Evolutionary conservation across 495 filamentous ascomycete species (phyloP), one percentile per base, ranked within the genome.

Genomic region (Neurospora tetraspora): DNA sequence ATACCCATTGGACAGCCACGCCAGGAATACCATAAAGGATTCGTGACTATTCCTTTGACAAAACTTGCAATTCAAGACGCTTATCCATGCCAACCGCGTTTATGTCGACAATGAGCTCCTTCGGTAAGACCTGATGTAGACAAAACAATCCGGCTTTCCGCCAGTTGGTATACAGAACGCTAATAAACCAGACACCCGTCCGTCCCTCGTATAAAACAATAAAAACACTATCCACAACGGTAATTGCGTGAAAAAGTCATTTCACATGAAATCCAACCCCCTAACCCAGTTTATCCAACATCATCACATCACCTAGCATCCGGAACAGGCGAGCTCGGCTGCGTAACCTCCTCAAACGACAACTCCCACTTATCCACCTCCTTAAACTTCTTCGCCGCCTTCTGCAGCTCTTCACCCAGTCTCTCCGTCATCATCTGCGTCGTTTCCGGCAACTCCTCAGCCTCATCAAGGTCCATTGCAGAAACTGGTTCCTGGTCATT

Each of bases 331-430:
- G 78, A 77, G 42, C 81, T 80, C 38, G 77, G 80, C 68, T 78
- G 71, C 23, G 76, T 77, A 37, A 83, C 80, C 73, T 82, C 82
- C 76, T 86, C 84, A 71, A 83, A 86, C 40, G 81, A 81, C 37
- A 86, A 74, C 73, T 85, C 80, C 83, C 83, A 86, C 78, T 81
- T 76, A 69, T 86, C 85, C 37, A 86, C 84, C 75, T 86, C 84
- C 75, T 85, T 81, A 39, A 86, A 86, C 78, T 86, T 86, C 74
- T 83, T 81, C n/a, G 73, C 76, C 37, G 83, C 84, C 23, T 79
- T 77, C 74, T 83, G 80, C 59, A 86, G 76, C 80, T 86, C 85
- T 70, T 83, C 80, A 10, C 77, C 72, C 18, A 81, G 59, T 69
- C 82, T 69, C 59, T 74, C 77, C 71, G 74, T 74, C 73, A 80